These are phyloP conservation scores for Cladophialophora psammophila DNA, from an alignment of 2,329 filamentous ascomycete genomes.

Conservation along the genomic window DNA sequence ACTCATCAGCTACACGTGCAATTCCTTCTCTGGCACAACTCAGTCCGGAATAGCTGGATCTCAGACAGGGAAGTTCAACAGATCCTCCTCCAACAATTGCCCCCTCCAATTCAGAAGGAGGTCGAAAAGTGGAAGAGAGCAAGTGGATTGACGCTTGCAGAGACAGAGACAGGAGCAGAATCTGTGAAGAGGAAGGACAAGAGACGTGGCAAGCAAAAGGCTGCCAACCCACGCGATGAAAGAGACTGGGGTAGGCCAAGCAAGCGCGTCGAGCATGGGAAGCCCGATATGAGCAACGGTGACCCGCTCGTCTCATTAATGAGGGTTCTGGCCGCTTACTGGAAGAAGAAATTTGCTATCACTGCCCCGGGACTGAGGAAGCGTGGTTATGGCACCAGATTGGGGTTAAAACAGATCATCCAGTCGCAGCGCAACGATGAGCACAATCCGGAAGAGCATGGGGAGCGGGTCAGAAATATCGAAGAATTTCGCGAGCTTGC, in stretches of 20 bases:
- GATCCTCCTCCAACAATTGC: conserved; percentile 76
- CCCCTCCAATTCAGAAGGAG: conserved; percentile 72
- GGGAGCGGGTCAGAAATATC: conserved; percentile 74
- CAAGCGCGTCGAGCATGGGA: conserved; percentile 71
- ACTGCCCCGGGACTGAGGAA: conserved; percentile 85
- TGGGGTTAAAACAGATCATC: conserved; percentile 75
- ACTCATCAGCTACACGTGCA: conserved; percentile 92
- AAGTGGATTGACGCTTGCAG: conserved; percentile 66
- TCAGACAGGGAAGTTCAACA: conserved; percentile 78
- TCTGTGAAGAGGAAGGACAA: conserved; percentile 45
- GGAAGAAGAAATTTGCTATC: conserved; percentile 82
- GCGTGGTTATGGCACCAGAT: conserved; percentile 82
- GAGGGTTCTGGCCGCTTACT: conserved; percentile 79
- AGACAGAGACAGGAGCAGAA: conserved; percentile 43
- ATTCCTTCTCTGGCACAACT: conserved; percentile 86
- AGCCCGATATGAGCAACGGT: conserved; percentile 78
- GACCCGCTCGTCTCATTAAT: conserved; percentile 82
- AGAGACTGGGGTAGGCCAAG: conserved; percentile 78
- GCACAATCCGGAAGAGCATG: conserved; percentile 70
- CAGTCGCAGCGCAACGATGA: conserved; percentile 71
- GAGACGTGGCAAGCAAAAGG: conserved; percentile 51
- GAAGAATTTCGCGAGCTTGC: conserved; percentile 74
- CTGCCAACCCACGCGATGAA: conserved; percentile 49
- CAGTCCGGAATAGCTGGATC: conserved; percentile 82
- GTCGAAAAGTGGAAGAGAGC: conserved; percentile 74